A percentile compares a stretch with the other conserved stretches of the same genome.
Conservation (phyloP, 768 basidiomycete species). For the Mycena rosella region DNA sequence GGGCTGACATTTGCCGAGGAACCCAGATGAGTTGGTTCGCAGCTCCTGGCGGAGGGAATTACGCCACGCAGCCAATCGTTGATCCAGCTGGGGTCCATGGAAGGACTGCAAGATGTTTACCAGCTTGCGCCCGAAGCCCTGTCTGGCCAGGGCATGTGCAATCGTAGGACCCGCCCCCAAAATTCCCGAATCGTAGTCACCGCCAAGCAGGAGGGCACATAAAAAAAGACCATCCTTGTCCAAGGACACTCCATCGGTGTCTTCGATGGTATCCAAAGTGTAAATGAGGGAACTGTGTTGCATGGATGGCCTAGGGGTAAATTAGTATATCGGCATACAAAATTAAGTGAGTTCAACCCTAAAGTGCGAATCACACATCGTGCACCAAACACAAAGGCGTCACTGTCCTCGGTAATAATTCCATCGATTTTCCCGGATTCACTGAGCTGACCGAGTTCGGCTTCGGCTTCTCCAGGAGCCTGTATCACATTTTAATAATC, state of each 20-base stretch:
- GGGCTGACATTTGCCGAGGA: not conserved
- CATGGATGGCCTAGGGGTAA: not conserved
- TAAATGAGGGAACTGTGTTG: not conserved
- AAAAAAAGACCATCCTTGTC: not conserved
- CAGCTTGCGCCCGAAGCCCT: no score
- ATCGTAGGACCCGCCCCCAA: not conserved
- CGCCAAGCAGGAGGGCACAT: not conserved
- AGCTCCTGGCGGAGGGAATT: no score
- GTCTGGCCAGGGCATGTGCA: not conserved
- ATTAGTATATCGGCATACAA: not conserved
- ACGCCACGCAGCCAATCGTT: no score
- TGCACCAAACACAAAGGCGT: constrained; percentile 82
- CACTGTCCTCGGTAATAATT: constrained; percentile 84
- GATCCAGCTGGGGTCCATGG: no score
- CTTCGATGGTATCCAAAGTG: not conserved
- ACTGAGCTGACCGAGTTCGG: constrained; percentile 80
- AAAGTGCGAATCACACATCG: constrained; percentile 65
- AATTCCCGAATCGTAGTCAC: constrained; percentile 5
- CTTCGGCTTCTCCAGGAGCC: constrained; percentile 86
- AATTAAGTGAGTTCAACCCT: not conserved
- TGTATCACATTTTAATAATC: not conserved
- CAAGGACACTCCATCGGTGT: not conserved
- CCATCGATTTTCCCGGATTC: constrained; percentile 74
- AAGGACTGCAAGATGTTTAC: no score
- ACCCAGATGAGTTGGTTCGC: not conserved